Conservation (phyloP, 805 yeast genomes). For the Spathaspora boniae region DNA sequence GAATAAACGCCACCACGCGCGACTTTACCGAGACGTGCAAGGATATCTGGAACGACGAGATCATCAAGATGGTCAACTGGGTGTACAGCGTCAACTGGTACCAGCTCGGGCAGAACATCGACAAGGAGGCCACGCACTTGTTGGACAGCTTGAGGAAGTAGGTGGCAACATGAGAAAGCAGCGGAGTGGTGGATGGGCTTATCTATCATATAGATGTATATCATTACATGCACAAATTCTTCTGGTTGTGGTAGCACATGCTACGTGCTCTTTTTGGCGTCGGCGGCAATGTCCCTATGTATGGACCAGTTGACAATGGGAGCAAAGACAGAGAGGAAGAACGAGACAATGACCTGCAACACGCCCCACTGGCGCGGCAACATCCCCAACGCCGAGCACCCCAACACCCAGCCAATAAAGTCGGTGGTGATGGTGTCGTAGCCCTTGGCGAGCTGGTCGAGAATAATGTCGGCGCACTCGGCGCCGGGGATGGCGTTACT, state of each 20-base stretch:
- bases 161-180: conserved; percentile 27
- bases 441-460: conserved; percentile 58
- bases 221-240: too few relatives aligned
- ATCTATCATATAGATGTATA: conserved; percentile 6
- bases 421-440: conserved; percentile 78
- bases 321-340: conserved; percentile 41
- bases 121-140: conserved; percentile 27
- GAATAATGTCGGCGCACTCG: conserved; percentile 59
- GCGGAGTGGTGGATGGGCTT: conserved; percentile 8
- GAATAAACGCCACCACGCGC: conserved; percentile 25
- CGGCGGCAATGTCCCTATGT: conserved; percentile 51
- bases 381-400: conserved; percentile 62
- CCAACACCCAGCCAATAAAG: conserved; percentile 76
- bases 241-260: background rate
- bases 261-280: background rate
- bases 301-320: conserved; percentile 54
- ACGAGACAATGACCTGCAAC: conserved; percentile 36
- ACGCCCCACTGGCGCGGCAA: conserved; percentile 62
- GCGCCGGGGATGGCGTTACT: conserved; percentile 66
- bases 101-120: conserved; percentile 34
- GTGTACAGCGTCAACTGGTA: conserved; percentile 53
- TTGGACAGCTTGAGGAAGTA: too few relatives aligned
- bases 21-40: conserved; percentile 57
- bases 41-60: conserved; percentile 78
- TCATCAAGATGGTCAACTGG: conserved; percentile 61